Conservation (phyloP, 257 asterid genomes). For the Datura wrightii region DNA sequence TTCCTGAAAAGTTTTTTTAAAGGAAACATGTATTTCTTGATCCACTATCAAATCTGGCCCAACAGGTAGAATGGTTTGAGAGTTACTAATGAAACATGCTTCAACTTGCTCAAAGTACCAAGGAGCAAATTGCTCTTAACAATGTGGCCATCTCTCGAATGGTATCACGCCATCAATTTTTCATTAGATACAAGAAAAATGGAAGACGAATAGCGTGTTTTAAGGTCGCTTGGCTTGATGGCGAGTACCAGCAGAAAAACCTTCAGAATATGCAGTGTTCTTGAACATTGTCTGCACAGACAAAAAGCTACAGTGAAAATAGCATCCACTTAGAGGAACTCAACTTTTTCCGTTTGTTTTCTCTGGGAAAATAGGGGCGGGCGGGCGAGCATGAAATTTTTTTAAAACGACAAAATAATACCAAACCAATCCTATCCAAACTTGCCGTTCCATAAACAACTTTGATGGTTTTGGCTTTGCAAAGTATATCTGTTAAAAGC, state of each 20-base stretch:
- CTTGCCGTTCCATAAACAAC: not conserved
- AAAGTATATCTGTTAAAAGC: not conserved
- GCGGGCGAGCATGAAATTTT: not conserved
- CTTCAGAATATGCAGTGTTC: constrained; percentile 77
- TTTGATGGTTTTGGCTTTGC: not conserved
- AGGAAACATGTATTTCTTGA: not conserved
- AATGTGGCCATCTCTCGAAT: not conserved
- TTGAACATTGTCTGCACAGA: constrained; percentile 63
- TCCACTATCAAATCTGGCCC: not conserved
- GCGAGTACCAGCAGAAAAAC: constrained; percentile 61
- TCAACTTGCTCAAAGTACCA: not conserved
- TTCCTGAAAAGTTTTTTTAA: not conserved
- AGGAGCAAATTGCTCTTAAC: not conserved
- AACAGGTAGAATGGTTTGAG: not conserved
- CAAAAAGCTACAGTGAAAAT: constrained; percentile 14
- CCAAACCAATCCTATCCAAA: not conserved
- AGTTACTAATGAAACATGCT: not conserved
- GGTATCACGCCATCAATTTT: not conserved
- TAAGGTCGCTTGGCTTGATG: constrained; percentile 54
- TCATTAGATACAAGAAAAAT: not conserved
- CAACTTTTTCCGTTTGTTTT: not conserved
- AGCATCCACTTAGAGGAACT: not conserved
- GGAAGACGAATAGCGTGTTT: not conserved
- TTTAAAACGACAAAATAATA: not conserved
- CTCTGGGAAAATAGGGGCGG: not conserved